Base-by-base conservation (phyloP, 352 stramenopile genomes). In the Phytopythium boreale region DNA sequence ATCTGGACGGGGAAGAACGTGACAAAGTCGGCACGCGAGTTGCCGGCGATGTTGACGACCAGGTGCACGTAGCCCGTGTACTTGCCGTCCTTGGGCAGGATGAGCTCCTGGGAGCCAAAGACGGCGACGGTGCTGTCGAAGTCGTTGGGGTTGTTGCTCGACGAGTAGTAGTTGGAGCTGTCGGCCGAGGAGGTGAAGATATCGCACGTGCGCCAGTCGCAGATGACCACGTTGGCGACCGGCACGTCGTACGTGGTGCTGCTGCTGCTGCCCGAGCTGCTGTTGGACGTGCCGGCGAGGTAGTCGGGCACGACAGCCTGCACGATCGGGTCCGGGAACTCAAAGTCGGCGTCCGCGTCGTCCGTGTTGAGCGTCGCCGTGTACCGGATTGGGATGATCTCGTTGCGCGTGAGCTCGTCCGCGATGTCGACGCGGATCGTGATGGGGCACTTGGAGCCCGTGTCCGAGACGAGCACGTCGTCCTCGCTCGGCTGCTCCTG, bases 1-100 rank as follows among this genome's bases (percentile, higher is more conserved):
- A 93, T 77, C 51, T 92, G 84, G 27, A 90, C 79, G 8, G 83
- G 81, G 66, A 93, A 93, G 62, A 88, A 93, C 14, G 82, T 90
- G 4, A 89, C 76, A 37, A 92, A 93, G 64, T 93, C 82, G 41
- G 80, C 79, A 14, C 84, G 79, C 56, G 77, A 83, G 59, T 90
- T 84, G 55, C 74, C 82, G 1, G 68, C 77, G 19, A 92, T 76
- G 66, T 83, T 89, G 47, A 92, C 63, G 37, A 87, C 78, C 37
- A 92, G 62, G 63, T 90, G 82, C 41, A 77, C 84, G 53, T 86
- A 90, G 63, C 84, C 84, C 50, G 84, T 86, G 74, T 92, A 93
- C 67, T 90, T 92, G 66, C 77, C 80, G 36, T 92, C 81, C 63
- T 91, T 90, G 19, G 76, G 69, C 62, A 93, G 78, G 39, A 87